These are phyloP conservation scores for Curvularia spicifera DNA, from an alignment of 2,329 filamentous ascomycete genomes.

Conservation along the genomic window DNA sequence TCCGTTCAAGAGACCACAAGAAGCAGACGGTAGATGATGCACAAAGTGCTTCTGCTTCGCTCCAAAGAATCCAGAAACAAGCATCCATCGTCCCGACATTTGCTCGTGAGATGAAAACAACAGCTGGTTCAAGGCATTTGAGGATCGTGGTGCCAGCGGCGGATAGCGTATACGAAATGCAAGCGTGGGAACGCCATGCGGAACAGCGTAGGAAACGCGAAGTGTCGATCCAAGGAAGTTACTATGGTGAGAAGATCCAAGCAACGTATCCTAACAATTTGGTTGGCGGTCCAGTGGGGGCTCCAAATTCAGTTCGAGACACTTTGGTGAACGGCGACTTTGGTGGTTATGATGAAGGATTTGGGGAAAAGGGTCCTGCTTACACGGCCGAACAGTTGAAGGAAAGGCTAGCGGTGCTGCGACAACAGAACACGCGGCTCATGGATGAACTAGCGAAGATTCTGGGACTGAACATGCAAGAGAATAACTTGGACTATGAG, in stretches of 20 bases:
- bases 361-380: slow-evolving; percentile 14
- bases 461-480: slow-evolving; percentile 31
- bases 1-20: slow-evolving; percentile 35
- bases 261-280: slow-evolving; percentile 18
- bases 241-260: not conserved
- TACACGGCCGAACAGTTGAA: slow-evolving; percentile 29
- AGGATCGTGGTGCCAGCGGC: slow-evolving; percentile 36
- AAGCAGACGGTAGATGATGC: slow-evolving; percentile 29
- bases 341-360: slow-evolving; percentile 14
- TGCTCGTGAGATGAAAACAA: slow-evolving; percentile 38
- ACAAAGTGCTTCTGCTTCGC: not conserved
- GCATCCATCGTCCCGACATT: slow-evolving; percentile 31
- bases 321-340: slow-evolving; percentile 7
- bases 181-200: slow-evolving; percentile 9
- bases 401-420: slow-evolving; percentile 27
- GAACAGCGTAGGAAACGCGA: slow-evolving; percentile 35
- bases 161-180: slow-evolving; percentile 18
- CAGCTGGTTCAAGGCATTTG: slow-evolving; percentile 38
- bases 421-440: slow-evolving; percentile 36
- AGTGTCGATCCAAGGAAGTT: slow-evolving; percentile 9
- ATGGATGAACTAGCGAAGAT: slow-evolving; percentile 36
- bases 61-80: slow-evolving; percentile 17
- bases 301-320: slow-evolving; percentile 20
- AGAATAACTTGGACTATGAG: slow-evolving; percentile 30
- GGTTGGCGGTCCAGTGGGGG: slow-evolving; percentile 22